These are phyloP conservation scores for Penicillium vulpinum DNA, from an alignment of 2,329 filamentous ascomycete species.

Conservation along the genomic window DNA sequence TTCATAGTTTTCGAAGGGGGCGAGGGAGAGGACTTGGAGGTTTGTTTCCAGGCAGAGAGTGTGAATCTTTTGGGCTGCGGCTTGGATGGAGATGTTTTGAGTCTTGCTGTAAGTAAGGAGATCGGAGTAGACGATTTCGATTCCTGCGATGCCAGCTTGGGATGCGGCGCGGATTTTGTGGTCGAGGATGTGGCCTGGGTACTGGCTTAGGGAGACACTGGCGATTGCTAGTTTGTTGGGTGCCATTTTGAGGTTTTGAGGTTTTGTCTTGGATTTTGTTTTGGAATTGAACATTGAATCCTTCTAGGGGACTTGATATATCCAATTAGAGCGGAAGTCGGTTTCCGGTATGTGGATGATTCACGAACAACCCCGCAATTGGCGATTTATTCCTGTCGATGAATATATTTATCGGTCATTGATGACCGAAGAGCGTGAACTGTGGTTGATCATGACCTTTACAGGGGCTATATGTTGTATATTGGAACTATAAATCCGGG, in stretches of 20 bases:
- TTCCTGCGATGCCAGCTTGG: conserved; percentile 28
- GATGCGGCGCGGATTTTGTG: conserved; percentile 31
- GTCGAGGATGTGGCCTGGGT: conserved; percentile 32
- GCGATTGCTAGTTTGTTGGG: conserved; percentile 33
- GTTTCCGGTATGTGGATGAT: background rate
- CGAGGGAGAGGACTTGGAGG: conserved; percentile 32
- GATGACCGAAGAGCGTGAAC: background rate
- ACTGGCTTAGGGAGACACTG: conserved; percentile 32
- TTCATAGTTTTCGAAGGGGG: conserved; percentile 42
- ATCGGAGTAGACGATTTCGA: conserved; percentile 37
- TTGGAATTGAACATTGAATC: background rate
- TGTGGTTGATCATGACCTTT: background rate
- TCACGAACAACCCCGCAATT: background rate
- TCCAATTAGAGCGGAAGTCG: background rate
- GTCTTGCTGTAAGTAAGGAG: conserved; percentile 24
- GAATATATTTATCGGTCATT: background rate
- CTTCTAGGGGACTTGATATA: background rate
- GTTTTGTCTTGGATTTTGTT: background rate
- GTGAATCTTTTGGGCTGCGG: conserved; percentile 20
- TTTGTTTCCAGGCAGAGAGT: conserved; percentile 18
- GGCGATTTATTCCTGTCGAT: background rate
- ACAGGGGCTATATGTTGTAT: background rate
- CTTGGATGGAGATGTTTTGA: conserved; percentile 17
- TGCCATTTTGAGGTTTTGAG: conserved; percentile 19
- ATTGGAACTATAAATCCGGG: background rate